Conservation (phyloP, 108 stramenopile species). For the Epithemia pelagica region DNA sequence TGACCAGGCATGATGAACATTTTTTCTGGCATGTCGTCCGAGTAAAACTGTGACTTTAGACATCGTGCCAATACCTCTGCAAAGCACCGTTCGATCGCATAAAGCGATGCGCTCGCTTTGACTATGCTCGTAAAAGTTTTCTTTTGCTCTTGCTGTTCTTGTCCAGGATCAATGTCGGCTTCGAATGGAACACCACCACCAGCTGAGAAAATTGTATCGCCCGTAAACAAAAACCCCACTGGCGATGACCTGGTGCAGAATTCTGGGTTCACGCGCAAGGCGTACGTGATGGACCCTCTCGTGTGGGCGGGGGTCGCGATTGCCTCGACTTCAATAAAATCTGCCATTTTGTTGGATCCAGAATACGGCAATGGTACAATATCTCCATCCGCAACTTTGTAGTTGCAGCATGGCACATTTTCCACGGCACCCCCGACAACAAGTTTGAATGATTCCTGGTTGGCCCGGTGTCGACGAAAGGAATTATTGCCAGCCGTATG, state of each 20-base stretch:
- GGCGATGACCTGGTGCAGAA: not conserved
- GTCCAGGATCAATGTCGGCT: constrained; percentile 49
- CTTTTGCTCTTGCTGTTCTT: constrained; percentile 24
- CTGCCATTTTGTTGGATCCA: constrained; percentile 61
- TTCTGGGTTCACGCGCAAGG: constrained; percentile 21
- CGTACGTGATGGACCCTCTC: constrained; percentile 70
- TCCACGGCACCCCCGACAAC: constrained; percentile 76
- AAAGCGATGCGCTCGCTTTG: constrained; percentile 29
- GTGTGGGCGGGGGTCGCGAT: constrained; percentile 72
- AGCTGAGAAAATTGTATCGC: constrained; percentile 77
- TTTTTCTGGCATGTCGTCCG: constrained; percentile 11
- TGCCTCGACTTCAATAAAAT: constrained; percentile 56
- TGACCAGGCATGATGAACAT: constrained; percentile 79
- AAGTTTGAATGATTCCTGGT: constrained; percentile 11
- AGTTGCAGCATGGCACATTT: constrained; percentile 57
- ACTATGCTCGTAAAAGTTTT: constrained; percentile 33
- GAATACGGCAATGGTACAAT: constrained; percentile 45
- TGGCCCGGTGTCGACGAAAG: constrained; percentile 10
- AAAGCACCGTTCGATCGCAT: constrained; percentile 79
- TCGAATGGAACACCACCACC: constrained; percentile 81
- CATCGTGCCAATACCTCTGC: constrained; percentile 51
- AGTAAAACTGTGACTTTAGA: constrained; percentile 4
- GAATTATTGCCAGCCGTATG: constrained; percentile 65
- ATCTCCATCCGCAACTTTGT: constrained; percentile 54
- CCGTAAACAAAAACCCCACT: constrained; percentile 63